These are phyloP conservation scores for Crithidia acanthocephali DNA, from an alignment of 208 protist genomes.

Conservation along the genomic window DNA sequence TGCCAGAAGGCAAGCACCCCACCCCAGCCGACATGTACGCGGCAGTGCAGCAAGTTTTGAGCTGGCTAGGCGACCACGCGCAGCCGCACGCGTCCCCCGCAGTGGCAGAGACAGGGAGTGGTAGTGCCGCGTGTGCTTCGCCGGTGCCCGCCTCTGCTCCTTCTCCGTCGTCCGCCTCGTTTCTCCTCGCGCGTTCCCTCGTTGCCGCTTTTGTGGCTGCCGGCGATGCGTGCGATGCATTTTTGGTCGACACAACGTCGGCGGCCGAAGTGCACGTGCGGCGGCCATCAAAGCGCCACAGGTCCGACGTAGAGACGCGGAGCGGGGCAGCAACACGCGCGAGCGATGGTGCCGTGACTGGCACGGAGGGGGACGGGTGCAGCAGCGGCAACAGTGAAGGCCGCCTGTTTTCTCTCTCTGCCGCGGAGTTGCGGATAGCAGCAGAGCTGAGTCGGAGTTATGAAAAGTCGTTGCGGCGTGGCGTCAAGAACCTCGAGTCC, in stretches of 20 bases:
- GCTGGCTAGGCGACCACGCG: conserved; percentile 30
- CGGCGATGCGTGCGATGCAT: conserved; percentile 8
- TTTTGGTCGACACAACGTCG: conserved; percentile 7
- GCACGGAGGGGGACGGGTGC: background rate
- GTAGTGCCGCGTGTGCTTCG: background rate
- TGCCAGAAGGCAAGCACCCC: background rate
- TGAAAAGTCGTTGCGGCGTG: conserved; percentile 32
- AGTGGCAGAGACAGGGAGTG: background rate
- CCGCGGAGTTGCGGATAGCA: conserved; percentile 12
- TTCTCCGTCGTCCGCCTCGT: background rate
- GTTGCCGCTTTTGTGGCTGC: conserved; percentile 27
- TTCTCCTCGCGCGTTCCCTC: conserved; percentile 19
- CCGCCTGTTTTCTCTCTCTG: conserved; percentile 16
- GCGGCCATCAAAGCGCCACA: conserved; percentile 5
- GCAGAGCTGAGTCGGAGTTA: conserved; percentile 31
- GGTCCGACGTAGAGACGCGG: background rate
- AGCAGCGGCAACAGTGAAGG: background rate
- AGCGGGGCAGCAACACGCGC: too few species aligned
- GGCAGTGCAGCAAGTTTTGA: conserved; percentile 22
- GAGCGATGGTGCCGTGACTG: too few species aligned
- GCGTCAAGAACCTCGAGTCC: conserved; percentile 25
- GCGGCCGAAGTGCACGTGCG: conserved; percentile 6
- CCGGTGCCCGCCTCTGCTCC: background rate
- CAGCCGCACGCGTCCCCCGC: background rate
- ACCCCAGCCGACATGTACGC: background rate